These are phyloP conservation scores for Gymnopilus junonius DNA, from an alignment of 768 basidiomycete genomes.

Conservation along the genomic window DNA sequence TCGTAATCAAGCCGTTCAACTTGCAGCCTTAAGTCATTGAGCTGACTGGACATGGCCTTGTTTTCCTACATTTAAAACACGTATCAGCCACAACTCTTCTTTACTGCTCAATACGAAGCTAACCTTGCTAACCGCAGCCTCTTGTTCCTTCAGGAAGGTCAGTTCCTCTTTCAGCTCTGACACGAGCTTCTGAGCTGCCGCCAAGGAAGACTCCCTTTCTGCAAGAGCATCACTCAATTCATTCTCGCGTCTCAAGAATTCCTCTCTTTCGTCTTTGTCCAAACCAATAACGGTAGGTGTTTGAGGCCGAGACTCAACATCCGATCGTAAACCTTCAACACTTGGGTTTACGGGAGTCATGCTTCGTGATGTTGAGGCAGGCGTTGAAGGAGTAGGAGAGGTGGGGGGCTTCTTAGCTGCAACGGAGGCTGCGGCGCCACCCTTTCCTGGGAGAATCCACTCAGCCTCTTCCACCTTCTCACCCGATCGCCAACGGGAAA, in stretches of 20 bases:
- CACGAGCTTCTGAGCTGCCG: constrained; percentile 82
- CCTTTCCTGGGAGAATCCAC: constrained; percentile 77
- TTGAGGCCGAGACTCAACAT: constrained; percentile 84
- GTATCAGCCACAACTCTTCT: background rate
- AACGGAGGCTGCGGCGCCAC: constrained; percentile 48
- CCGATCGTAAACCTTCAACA: constrained; percentile 71
- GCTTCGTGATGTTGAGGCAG: constrained; percentile 52
- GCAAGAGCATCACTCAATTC: constrained; percentile 93
- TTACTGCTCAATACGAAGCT: constrained; percentile 11
- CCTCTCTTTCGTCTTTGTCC: constrained; percentile 97
- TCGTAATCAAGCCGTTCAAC: constrained; percentile 94
- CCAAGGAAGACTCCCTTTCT: constrained; percentile 86
- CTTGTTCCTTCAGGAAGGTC: constrained; percentile 89
- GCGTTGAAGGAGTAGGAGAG: constrained; percentile 63
- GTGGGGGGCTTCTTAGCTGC: constrained; percentile 69
- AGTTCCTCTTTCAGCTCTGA: constrained; percentile 91
- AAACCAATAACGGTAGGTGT: constrained; percentile 89
- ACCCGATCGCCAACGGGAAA: constrained; percentile 88
- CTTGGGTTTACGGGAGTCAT: constrained; percentile 78
- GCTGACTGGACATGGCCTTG: constrained; percentile 89
- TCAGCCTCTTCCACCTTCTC: constrained; percentile 82
- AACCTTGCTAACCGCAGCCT: constrained; percentile 77
- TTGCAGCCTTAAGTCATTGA: constrained; percentile 91
- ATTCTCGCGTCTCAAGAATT: constrained; percentile 95
- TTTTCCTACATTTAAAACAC: constrained; percentile 66